Base-by-base conservation (phyloP, 768 basidiomycete genomes). In the Mycena albidolilacea region DNA sequence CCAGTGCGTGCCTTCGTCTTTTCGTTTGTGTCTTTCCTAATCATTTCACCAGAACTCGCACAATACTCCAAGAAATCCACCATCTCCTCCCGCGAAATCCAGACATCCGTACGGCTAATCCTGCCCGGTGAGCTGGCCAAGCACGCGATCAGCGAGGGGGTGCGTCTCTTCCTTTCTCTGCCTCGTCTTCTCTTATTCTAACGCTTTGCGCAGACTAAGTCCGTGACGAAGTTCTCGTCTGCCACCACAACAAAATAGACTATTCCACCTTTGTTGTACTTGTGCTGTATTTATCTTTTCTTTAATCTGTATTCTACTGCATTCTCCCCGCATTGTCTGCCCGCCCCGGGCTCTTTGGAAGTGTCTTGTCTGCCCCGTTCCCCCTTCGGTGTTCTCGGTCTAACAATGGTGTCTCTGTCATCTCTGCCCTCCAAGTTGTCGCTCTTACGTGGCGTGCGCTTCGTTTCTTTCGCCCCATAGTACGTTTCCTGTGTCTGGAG, bases 21-120 rank as follows among this genome's bases (percentile, higher is more conserved):
- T 43, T 50, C 43, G 30, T 43, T 50, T 39, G 30, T 8, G 35
- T n/a, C 12, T 21, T 59, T 55, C 0, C 30, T 52, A 9, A 38
- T 4, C 48, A 41, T 19, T 9, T 38, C 64, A 69, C 65, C 78
- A 96, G 95, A 97, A 85, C 96, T 99, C 79, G 96, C 97, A 68
- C 90, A 95, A 1, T 99, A 99, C 89, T 98, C 97, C 68, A 97
- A 98, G 91, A 97, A 98, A 85, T 98, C 97, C 4, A 98, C 97
- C 55, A 99, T 99, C 83, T 97, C 97, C 21, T 98, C 96, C 30
- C 95, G 97, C 71, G 97, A 99, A 85, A 99, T 99, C 80, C 97
- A 98, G 85, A 99, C 97, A 39, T 90, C 95, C 50, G 97, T 98
- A 63, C 94, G 97, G 69, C 89, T 97, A 57, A 98, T 99, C 80